phyloP scores from a whole-genome alignment of 495 filamentous ascomycete genomes.

The Chaetomidium leptoderma region DNA sequence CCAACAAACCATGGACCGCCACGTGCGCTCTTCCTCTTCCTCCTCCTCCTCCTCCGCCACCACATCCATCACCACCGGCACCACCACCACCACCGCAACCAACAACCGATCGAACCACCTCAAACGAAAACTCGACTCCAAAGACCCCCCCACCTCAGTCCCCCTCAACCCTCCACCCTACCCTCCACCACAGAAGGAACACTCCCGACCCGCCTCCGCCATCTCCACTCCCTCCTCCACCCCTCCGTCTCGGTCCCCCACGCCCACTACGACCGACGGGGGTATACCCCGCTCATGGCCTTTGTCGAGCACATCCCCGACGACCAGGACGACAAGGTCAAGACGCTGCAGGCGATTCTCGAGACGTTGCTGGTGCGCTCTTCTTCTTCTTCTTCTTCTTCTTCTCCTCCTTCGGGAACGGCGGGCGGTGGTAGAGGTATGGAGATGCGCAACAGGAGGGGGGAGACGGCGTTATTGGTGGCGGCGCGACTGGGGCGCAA shows the following conservation, averaged over 20 bases:
- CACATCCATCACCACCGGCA: too few relatives aligned
- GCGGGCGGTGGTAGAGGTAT: conserved; percentile 18
- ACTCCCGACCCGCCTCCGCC: conserved; percentile 28
- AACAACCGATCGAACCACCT: conserved; percentile 5
- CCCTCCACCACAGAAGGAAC: conserved; percentile 3
- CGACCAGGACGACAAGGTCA: conserved; percentile 40
- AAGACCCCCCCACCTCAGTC: neutral
- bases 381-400: too few relatives aligned
- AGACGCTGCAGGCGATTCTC: conserved; percentile 30
- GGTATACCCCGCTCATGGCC: conserved; percentile 45
- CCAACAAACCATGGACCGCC: conserved; percentile 27
- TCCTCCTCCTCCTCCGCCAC: neutral
- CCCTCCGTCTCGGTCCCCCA: conserved; percentile 39
- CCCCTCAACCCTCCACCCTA: neutral
- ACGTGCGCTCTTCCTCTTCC: conserved; percentile 5
- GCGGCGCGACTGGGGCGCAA: conserved; percentile 43
- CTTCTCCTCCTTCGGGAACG: too few relatives aligned
- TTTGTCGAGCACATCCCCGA: conserved; percentile 43
- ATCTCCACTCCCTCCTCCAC: conserved; percentile 35
- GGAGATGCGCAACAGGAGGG: conserved; percentile 41
- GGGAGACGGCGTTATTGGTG: conserved; percentile 46
- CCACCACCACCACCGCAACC: too few relatives aligned
- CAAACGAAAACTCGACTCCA: conserved; percentile 22
- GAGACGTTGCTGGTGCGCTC: conserved; percentile 31
- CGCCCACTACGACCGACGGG: conserved; percentile 41